Conservation (phyloP, 305 asterid species). For the Andrographis paniculata region DNA sequence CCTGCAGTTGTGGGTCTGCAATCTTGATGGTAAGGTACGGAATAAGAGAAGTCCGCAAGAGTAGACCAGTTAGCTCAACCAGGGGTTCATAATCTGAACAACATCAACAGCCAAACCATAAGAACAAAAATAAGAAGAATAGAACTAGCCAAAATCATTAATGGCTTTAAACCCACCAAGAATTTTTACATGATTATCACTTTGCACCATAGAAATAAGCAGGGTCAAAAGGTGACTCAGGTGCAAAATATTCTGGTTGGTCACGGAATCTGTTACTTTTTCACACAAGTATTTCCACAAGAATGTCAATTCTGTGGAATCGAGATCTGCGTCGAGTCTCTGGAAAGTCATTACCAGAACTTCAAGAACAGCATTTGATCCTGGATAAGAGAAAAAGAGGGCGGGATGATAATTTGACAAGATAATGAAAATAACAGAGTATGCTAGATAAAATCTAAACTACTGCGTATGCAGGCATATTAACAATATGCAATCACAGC, state of each 20-base stretch:
- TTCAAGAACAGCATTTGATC: conserved; percentile 50
- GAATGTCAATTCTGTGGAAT: conserved; percentile 35
- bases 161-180: conserved; percentile 54
- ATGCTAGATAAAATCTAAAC: no score
- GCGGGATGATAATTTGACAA: no score
- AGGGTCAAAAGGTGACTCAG: conserved; percentile 51
- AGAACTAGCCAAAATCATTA: conserved; percentile 10
- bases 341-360: conserved; percentile 50
- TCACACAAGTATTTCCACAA: conserved; percentile 50
- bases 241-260: conserved; percentile 32
- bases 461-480: no score
- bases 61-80: conserved; percentile 46
- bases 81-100: conserved; percentile 49
- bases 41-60: conserved; percentile 43
- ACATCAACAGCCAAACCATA: conserved; percentile 13
- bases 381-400: conserved; percentile 26
- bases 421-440: no score
- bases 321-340: conserved; percentile 57
- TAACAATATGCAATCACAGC: no score
- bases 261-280: conserved; percentile 39
- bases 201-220: conserved; percentile 50
- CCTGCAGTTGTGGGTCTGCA: conserved; percentile 33
- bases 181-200: conserved; percentile 37
- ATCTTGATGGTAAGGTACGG: conserved; percentile 26
- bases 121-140: conserved; percentile 13